These are phyloP conservation scores for Hermanozyma aechmeae DNA, from an alignment of 805 yeast species.

Conservation along the genomic window DNA sequence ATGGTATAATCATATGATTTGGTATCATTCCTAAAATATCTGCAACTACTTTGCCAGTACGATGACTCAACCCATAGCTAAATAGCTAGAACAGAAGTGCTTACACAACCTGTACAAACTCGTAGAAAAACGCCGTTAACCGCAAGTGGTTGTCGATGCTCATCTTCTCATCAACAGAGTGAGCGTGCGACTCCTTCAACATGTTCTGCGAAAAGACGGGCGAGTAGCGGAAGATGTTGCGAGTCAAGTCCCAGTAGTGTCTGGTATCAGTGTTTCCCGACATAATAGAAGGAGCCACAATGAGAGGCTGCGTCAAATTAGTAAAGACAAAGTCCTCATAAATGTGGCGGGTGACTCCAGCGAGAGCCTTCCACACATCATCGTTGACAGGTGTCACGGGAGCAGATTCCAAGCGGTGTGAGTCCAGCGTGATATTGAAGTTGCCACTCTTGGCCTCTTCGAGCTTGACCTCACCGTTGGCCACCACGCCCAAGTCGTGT, in stretches of 20 bases:
- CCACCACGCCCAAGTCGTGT: constrained; percentile 39
- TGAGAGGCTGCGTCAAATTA: constrained; percentile 21
- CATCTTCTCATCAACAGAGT: constrained; percentile 51
- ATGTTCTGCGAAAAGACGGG: constrained; percentile 31
- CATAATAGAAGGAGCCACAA: constrained; percentile 51
- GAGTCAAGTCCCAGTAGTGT: constrained; percentile 53
- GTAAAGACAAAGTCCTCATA: constrained; percentile 35
- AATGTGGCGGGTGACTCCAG: constrained; percentile 37
- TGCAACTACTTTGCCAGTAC: too few relatives aligned
- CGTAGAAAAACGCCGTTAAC: constrained; percentile 45
- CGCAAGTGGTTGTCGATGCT: constrained; percentile 51
- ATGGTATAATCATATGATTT: too few relatives aligned
- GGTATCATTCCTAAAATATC: too few relatives aligned
- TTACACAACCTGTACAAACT: constrained; percentile 16
- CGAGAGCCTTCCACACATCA: constrained; percentile 31
- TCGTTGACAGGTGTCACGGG: constrained; percentile 40
- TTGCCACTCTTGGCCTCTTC: too few relatives aligned
- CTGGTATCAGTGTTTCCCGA: constrained; percentile 68
- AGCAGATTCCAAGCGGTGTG: constrained; percentile 37
- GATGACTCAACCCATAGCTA: too few relatives aligned
- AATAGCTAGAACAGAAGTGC: too few relatives aligned
- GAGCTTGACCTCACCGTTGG: constrained; percentile 21
- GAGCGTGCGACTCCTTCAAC: constrained; percentile 32
- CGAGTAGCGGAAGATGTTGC: constrained; percentile 51
- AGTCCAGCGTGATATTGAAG: constrained; percentile 22